phyloP scores from a whole-genome alignment of 768 basidiomycete species.

The Mycena metata region DNA sequence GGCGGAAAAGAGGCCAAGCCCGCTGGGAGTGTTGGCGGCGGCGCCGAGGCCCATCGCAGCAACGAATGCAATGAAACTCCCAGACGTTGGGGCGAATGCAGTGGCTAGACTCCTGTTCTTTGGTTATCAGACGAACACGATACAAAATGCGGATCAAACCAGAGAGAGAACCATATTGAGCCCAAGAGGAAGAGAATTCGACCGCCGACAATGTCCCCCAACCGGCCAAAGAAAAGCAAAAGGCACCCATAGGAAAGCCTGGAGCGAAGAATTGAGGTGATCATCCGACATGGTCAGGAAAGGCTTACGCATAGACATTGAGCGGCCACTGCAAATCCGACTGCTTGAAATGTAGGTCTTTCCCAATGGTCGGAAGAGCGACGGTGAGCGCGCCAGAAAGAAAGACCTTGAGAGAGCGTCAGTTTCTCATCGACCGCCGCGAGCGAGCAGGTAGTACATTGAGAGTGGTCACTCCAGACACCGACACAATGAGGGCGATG shows the following conservation, averaged over 20 bases:
- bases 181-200: constrained; percentile 47
- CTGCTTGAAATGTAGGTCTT: constrained; percentile 42
- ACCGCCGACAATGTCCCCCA: constrained; percentile 44
- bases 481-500: constrained; percentile 36
- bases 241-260: constrained; percentile 45
- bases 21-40: constrained; percentile 52
- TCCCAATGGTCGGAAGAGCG: constrained; percentile 46
- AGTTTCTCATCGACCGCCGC: neutral
- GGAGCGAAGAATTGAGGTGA: no score
- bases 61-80: constrained; percentile 48
- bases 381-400: constrained; percentile 44
- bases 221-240: constrained; percentile 43
- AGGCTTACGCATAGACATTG: constrained; percentile 43
- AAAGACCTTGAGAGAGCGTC: constrained; percentile 36
- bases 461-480: constrained; percentile 45
- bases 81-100: constrained; percentile 45
- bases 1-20: constrained; percentile 43
- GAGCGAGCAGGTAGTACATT: constrained; percentile 35
- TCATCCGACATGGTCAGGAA: no score
- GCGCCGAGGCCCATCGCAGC: constrained; percentile 50
- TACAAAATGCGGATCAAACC: constrained; percentile 36
- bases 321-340: constrained; percentile 45
- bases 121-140: neutral
- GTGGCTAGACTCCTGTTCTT: constrained; percentile 45
- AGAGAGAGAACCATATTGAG: constrained; percentile 48